Evolutionary conservation across 176 grass and related monocot species (phyloP), one percentile per base, ranked within the genome.

Genomic region (Hordeum vulgare): DNA sequence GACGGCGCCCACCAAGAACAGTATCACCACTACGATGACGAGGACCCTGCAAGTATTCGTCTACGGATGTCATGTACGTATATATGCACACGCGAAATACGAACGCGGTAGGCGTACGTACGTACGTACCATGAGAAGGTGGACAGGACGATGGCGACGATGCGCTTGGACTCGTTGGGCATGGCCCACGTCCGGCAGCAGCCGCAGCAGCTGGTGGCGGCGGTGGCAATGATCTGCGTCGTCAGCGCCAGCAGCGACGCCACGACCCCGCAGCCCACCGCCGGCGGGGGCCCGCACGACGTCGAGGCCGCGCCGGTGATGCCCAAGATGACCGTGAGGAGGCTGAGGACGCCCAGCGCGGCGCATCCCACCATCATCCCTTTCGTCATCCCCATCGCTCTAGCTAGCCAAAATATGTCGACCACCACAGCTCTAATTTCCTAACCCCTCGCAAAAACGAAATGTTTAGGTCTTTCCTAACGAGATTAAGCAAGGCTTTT

Each of bases 311-410:
- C 42, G 21, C 66, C 77, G 56, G 57, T 57, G 66, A 86, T 11
- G 14, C 84, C 84, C 23, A 86, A 20, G 76, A 86, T 63, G 76
- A 80, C 66, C 9, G 67, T 23, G 39, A 86, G 0, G n/a, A 86
- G 56, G 57, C 84, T 67, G 7, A 86, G 56, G 57, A 61, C 12
- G 54, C n/a, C 84, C 66, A 80, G 67, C 4, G 12, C 70, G 70
- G 25, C 70, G 70, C 40, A 73, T 0, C 24, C 70, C 41, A 28
- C 41, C 70, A 73, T 0, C 12, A n/a, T 54, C 0, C 17, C 54
- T 9, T 9, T 28, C 9, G 49, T 44, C 68, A 71, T 72, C 66
- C 44, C 51, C 51, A 54, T 54, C 51, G 18, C 6, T 44, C 41
- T 0, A 5, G 15, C 45, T 49, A 49, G 45, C 45, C 45, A 49